Evolutionary conservation across 768 basidiomycete genomes (phyloP), one percentile per base, ranked within the genome.

Genomic region (Mycena crocata): DNA sequence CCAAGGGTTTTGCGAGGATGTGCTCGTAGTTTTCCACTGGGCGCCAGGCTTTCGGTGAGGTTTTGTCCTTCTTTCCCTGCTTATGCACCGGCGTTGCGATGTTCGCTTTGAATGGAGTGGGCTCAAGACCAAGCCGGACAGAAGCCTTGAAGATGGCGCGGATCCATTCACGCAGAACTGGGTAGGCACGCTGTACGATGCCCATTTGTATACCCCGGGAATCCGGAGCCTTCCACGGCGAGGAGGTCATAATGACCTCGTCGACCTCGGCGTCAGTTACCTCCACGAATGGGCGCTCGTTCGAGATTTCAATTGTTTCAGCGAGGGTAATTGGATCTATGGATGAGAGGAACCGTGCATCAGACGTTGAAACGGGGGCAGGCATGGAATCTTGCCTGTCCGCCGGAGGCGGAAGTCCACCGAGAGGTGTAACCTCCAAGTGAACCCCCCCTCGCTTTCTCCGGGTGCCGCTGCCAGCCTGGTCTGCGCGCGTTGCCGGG

Each of bases 401-500:
- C n/a, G 51, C 6, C 51, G 32, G 50, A 51, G 32, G 50, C 51
- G 32, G 50, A 51, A 51, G 50, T 51, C 15, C 30, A 35, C 19
- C 23, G 26, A n/a, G 19, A 52, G 32, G 51, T 34, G 10, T 34
- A 34, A 26, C 32, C 51, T 52, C 51, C 32, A 19, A n/a, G 32
- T 7, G 17, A 8, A 35, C 51, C 51, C 51, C 51, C 51, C 51
- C 51, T 52, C 51, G 32, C 51, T 35, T 35, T 26, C 26, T 35
- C 51, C 51, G 51, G 51, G 51, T 23, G 52, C 52, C 52, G 52
- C 31, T 37, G 15, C 34, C 52, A 35, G n/a, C 1, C n/a, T 39
- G 34, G 52, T 37, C 52, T 40, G 31, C 52, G 35, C 52, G n/a
- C 52, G 52, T 54, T 21, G 14, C 49, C 49, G 49, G 49, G 30